Evolutionary conservation across 2,329 filamentous ascomycete genomes (phyloP), one percentile per base, ranked within the genome.

Genomic region (Zymoseptoria passerinii): DNA sequence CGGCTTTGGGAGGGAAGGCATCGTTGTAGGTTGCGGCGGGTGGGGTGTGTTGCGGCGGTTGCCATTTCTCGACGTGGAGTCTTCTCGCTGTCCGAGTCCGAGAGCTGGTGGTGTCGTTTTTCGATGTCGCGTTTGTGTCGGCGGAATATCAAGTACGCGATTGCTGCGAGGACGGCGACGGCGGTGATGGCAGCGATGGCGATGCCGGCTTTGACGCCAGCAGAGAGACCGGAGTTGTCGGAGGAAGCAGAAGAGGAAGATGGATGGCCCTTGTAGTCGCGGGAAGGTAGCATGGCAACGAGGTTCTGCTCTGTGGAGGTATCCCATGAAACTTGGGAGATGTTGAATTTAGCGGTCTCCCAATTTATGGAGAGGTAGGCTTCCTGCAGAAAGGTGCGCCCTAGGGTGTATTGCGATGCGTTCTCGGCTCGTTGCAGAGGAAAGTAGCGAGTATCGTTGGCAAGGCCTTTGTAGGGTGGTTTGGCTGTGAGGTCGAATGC

Each of bases 361-460:
- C 76, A 80, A 60, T 80, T 77, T 5, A 79, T 77, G 2, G 71
- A 73, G 52, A 81, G 59, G 60, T 80, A 80, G 2, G 86, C 81
- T 71, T 90, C 86, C 68, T 90, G 87, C 56, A 90, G 73, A 63
- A 90, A 89, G 0, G 82, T 80, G 35, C 86, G 79, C 7, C 87
- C 87, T 40, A 90, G 78, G 10, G 86, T 80, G 69, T 83, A 80
- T 62, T 83, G 78, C 13, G 75, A 76, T 40, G 78, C 77, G 58
- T 81, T 77, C 19, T 77, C 67, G 9, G 81, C 76, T 59, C 81
- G 80, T 65, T 82, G 80, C 54, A 90, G 76, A 3, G 86, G 85
- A 59, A 90, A 89, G 67, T 89, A 90, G 9, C 53, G 80, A 0
- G 82, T 83, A 50, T 82, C 79, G 64, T 85, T 83, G 53, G 83